These are phyloP conservation scores for Tetramitus jugosus DNA, from an alignment of 208 protist species.

Conservation along the genomic window DNA sequence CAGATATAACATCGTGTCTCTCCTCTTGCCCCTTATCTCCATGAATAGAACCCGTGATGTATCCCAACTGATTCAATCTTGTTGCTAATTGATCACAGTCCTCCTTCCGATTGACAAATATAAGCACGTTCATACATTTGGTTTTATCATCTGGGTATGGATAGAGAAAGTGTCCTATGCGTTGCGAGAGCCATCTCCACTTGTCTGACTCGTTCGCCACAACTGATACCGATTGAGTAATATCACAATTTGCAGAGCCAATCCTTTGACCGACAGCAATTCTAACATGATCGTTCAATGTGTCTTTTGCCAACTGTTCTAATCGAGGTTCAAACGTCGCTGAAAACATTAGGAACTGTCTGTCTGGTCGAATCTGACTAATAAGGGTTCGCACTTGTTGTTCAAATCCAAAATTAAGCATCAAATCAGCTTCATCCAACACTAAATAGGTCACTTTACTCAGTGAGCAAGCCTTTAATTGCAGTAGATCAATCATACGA, in stretches of 20 bases:
- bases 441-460: conserved; percentile 75
- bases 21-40: conserved; percentile 79
- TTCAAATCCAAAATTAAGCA: conserved; percentile 98
- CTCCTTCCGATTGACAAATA: conserved; percentile 77
- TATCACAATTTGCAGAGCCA: conserved; percentile 39
- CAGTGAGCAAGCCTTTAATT: conserved; percentile 51
- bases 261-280: no score
- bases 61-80: conserved; percentile 33
- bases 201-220: conserved; percentile 48
- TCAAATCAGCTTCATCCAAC: conserved; percentile 96
- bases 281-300: conserved; percentile 24
- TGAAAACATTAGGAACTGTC: conserved; percentile 94
- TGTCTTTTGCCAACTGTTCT: conserved; percentile 35
- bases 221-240: conserved; percentile 25
- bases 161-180: conserved; percentile 54
- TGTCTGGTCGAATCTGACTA: conserved; percentile 78
- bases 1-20: conserved; percentile 74
- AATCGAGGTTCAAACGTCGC: conserved; percentile 72
- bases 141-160: background rate
- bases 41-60: conserved; percentile 66
- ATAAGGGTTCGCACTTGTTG: conserved; percentile 89
- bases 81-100: conserved; percentile 53
- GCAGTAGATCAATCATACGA: conserved; percentile 77
- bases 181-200: conserved; percentile 39
- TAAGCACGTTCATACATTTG: conserved; percentile 58